phyloP scores from a whole-genome alignment of 805 yeast species.

The Blastobotrys robertii region DNA sequence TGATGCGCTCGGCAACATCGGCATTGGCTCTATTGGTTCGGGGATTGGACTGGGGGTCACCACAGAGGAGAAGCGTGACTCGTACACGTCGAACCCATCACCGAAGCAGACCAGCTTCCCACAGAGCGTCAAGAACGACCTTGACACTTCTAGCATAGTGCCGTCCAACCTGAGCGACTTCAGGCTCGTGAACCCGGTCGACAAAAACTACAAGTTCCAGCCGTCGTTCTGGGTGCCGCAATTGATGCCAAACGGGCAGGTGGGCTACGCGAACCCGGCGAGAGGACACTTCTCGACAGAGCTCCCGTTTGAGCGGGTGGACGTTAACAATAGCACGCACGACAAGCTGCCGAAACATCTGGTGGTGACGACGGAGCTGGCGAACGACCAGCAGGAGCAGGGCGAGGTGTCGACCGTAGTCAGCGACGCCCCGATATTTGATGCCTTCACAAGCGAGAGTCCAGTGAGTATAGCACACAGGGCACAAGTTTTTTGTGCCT shows the following conservation, averaged over 20 bases:
- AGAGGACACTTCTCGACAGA: conserved; percentile 10
- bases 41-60: too few relatives aligned
- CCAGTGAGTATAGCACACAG: too few relatives aligned
- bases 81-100: too few relatives aligned
- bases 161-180: neutral
- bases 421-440: too few relatives aligned
- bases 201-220: conserved; percentile 6
- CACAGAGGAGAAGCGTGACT: too few relatives aligned
- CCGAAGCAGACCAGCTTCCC: neutral
- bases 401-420: too few relatives aligned
- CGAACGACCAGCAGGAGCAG: too few relatives aligned
- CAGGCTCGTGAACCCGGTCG: too few relatives aligned
- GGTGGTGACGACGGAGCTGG: conserved; percentile 4
- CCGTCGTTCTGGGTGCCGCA: conserved; percentile 29
- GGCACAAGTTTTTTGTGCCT: too few relatives aligned
- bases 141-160: neutral
- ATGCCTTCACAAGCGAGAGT: too few relatives aligned
- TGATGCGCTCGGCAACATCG: too few relatives aligned
- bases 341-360: conserved; percentile 7
- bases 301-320: conserved; percentile 16
- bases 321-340: neutral
- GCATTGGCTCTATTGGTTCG: too few relatives aligned
- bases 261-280: conserved; percentile 15
- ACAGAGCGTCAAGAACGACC: conserved; percentile 1
- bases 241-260: conserved; percentile 16